Percentiles rank a stretch among this genome's conserved stretches.
Evolutionary conservation across 2,329 filamentous ascomycete species (phyloP).

Genomic region (Incumbomyces lentus): DNA sequence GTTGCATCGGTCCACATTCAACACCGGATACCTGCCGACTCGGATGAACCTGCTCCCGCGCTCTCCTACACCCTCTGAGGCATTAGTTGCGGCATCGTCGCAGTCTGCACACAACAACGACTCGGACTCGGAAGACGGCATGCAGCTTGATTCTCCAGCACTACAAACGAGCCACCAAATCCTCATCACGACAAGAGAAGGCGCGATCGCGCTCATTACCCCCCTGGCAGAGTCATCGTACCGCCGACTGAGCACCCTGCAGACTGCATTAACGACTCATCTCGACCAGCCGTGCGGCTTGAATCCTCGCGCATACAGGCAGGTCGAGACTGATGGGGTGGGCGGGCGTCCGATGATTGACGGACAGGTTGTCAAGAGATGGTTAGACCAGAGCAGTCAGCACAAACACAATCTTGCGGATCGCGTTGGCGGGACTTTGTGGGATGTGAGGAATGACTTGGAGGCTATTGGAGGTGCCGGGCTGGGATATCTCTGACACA

Average conservation of each 20-base stretch:
- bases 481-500: constrained; percentile 26
- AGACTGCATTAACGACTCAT: constrained; percentile 63
- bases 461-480: constrained; percentile 56
- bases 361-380: constrained; percentile 62
- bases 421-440: constrained; percentile 56
- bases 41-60: constrained; percentile 66
- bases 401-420: constrained; percentile 62
- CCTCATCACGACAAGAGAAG: constrained; percentile 64
- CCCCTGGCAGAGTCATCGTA: constrained; percentile 72
- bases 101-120: constrained; percentile 6
- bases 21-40: constrained; percentile 68
- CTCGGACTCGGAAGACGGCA: constrained; percentile 30
- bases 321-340: constrained; percentile 40
- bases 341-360: constrained; percentile 61
- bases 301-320: constrained; percentile 71
- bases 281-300: constrained; percentile 68
- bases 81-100: constrained; percentile 15
- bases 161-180: constrained; percentile 8
- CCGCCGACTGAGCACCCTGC: constrained; percentile 69
- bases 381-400: constrained; percentile 64
- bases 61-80: constrained; percentile 40
- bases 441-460: constrained; percentile 60
- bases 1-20: constrained; percentile 78
- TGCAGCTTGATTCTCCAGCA: constrained; percentile 6
- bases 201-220: constrained; percentile 64